Evolutionary conservation across 192 early-diverging fungal genomes (phyloP), one percentile per base, ranked within the genome.

Genomic region (Allomyces javanicus): DNA sequence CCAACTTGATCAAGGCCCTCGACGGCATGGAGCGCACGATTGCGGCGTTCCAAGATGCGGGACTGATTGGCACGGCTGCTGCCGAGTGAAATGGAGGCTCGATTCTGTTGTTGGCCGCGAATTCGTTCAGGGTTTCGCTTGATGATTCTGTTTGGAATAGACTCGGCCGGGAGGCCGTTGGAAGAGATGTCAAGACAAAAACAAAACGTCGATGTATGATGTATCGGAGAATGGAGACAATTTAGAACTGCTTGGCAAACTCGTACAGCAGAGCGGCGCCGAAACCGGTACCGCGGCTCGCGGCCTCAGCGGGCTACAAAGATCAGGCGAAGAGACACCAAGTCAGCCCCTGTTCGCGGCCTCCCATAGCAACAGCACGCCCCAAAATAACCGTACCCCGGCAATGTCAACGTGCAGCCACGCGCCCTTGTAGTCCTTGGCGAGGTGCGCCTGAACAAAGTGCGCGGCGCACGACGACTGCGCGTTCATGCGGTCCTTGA

Each of bases 321-420:
- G 22, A 10, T 62, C n/a, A 62, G 7, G 33, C 33, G 33, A 40
- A 9, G 7, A 9, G 33, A 40, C 3, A 40, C 33, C 33, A 40
- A 40, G 33, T 40, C 33, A 40, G 33, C 33, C 33, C 33, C 33
- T 3, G 7, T 40, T 40, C 33, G 33, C 33, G 62, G 62, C 62
- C 2, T 62, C 22, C 62, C 33, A 40, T 62, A 11, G 24, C 24
- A 62, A 23, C 22, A 24, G 24, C 0, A 22, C 4, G 5, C 3
- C 24, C 62, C 61, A 62, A 24, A 9, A 62, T 2, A 62, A 22
- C 62, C 24, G 25, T 25, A 19, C 19, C 25, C 24, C 64, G 24
- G 73, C 75, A 63, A 79, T 77, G 64, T 76, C 74, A 44, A 80
- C 63, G 64, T 80, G 78, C 6, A 66, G 72, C 76, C 76, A 80